Evolutionary conservation across 2,329 filamentous ascomycete species (phyloP), one percentile per base, ranked within the genome.

Genomic region (Cyphellophora europaea): DNA sequence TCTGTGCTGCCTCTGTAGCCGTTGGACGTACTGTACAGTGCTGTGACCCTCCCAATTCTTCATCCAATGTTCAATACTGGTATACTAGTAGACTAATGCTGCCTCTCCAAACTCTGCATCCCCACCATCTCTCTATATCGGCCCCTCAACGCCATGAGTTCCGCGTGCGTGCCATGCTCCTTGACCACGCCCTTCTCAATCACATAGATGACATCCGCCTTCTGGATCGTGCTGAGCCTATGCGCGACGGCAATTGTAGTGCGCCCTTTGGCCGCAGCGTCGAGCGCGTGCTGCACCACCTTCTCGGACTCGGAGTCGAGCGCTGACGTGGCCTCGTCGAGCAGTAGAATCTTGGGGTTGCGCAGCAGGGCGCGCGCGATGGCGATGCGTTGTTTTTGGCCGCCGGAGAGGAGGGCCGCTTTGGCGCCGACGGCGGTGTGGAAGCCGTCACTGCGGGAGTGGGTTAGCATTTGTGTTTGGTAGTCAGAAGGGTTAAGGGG

Each of bases 231-330:
- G 52, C 79, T 86, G 5, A 98, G 65, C 15, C 91, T 72, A 60
- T 98, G 89, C 3, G 91, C 91, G 1, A 98, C 89, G 1, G 89
- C 88, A 43, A 98, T 91, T 0, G 89, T 96, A 5, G 87, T 93
- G 33, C 87, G 74, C 29, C 79, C 86, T 65, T 83, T 81, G 13
- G 85, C 80, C 2, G 87, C 87, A 43, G 78, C 77, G 57, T 95
- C 86, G 3, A 93, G 63, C 0, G 82, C 82, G 2, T 73, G 78
- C 3, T 84, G 86, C 5, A 67, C 64, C 25, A 70, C 60, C 53
- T 70, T 63, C 52, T 70, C 60, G 23, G 64, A 62, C 51, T 69
- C 59, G 0, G 60, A 66, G 47, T 67, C 65, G 4, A 68, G 57
- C 2, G 70, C 70, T 6, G 62, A 67, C 3, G 71, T 74, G 2